A percentile compares a stretch with the other conserved stretches of the same genome.
phyloP scores from a whole-genome alignment of 2,329 filamentous ascomycete species.

The Macrophomina tecta region DNA sequence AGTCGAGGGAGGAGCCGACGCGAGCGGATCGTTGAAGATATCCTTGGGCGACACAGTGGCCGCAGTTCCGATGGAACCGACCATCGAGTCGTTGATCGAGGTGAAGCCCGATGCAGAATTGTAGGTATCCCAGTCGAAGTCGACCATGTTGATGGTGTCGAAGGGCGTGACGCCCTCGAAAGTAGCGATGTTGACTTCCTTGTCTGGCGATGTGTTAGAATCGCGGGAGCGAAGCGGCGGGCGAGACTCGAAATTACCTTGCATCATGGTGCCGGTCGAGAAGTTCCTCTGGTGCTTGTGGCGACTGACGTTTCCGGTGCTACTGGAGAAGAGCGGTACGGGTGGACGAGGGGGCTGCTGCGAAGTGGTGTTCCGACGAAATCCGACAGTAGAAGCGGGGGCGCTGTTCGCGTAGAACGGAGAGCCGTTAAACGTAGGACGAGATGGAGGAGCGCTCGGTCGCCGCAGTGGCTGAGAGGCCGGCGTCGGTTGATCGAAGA shows the following conservation, averaged over 20 bases:
- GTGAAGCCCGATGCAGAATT: constrained; percentile 43
- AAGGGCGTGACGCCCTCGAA: constrained; percentile 19
- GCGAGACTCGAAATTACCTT: constrained; percentile 36
- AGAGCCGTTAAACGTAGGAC: constrained; percentile 64
- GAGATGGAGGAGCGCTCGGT: constrained; percentile 60
- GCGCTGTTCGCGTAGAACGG: constrained; percentile 73
- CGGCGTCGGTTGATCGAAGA: constrained; percentile 65
- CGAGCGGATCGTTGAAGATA: constrained; percentile 71
- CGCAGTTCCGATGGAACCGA: constrained; percentile 36
- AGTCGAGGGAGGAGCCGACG: constrained; percentile 80
- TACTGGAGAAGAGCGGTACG: constrained; percentile 71
- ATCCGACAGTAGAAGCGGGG: constrained; percentile 64
- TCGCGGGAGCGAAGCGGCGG: not conserved
- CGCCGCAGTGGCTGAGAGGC: constrained; percentile 55
- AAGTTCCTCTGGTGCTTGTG: constrained; percentile 30
- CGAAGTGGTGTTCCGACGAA: constrained; percentile 60
- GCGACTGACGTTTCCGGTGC: constrained; percentile 59
- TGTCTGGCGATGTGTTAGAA: constrained; percentile 19
- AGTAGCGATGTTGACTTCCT: constrained; percentile 22
- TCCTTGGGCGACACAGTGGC: constrained; percentile 84
- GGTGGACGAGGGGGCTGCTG: constrained; percentile 64
- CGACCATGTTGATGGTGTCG: constrained; percentile 27
- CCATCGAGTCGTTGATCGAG: constrained; percentile 51
- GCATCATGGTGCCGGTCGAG: constrained; percentile 41
- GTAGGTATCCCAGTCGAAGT: constrained; percentile 36